Base-by-base conservation (phyloP, 2,329 filamentous ascomycete genomes). In the Scedosporium apiospermum region DNA sequence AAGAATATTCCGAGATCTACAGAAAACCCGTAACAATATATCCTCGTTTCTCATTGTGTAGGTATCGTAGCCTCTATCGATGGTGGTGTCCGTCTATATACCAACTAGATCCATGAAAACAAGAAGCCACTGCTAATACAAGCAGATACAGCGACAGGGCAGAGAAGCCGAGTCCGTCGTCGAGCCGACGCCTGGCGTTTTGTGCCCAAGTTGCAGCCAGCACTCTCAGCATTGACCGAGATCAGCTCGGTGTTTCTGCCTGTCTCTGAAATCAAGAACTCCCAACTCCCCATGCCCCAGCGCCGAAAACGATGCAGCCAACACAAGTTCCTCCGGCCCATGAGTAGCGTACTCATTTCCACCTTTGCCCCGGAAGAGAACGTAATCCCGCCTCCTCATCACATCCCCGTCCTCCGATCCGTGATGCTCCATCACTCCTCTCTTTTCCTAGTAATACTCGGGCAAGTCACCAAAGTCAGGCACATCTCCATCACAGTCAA, bases 401-500 rank as follows among this genome's bases (percentile, higher is more conserved):
- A 34, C 30, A 34, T 34, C 6, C 6, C 30, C 30, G 30, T 34
- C 30, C 30, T 34, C 34, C 3, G 34, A 7, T 34, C 30, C 30
- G 7, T 34, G 30, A 34, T 34, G 30, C 7, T 34, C 30, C 23
- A 14, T 34, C 21, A 2, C 41, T n/a, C 42, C 21, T 23, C 42
- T 34, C 23, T 14, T 16, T 16, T 4, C 6, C 59, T 61, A 62
- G 38, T 57, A 55, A 23, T 62, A 58, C 60, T 62, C 60, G 53
- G 60, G 60, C 23, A 74, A 62, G 14, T 65, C 69, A 5, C 65
- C 68, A 64, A 74, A 74, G 53, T 58, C 65, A 5, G 73, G 73
- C 3, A 70, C 64, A 4, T 66, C 65, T 14, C 66, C 30, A 7
- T 67, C 51, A 58, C 83, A 85, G 63, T 78, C 80, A 66, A 83